These are phyloP conservation scores for Phytopythium cucurbitacearum DNA, from an alignment of 352 stramenopile genomes.

Conservation along the genomic window DNA sequence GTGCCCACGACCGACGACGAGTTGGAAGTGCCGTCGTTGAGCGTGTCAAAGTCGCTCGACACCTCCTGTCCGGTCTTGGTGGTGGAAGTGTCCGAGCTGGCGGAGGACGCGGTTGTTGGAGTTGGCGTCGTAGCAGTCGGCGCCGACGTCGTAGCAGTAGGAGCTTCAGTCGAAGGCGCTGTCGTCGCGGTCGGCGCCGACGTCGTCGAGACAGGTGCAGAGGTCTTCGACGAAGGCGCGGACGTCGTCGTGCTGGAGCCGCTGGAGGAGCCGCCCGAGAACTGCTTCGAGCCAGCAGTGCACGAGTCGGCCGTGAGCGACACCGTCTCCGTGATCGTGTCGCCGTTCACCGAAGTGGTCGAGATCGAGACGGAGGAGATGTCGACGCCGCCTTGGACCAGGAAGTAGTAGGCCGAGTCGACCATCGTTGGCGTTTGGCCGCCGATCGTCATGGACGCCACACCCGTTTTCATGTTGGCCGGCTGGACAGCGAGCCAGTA, in stretches of 20 bases:
- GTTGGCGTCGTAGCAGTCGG: not conserved
- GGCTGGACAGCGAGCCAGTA: conserved; percentile 22
- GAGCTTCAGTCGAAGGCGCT: not conserved
- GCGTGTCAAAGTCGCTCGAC: conserved; percentile 5
- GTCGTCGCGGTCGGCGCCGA: not conserved
- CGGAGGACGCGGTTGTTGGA: conserved; percentile 1
- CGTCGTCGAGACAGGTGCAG: not conserved
- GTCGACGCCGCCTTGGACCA: conserved; percentile 37
- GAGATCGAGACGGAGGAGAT: conserved; percentile 30
- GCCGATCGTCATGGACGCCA: conserved; percentile 10
- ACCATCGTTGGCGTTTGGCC: conserved; percentile 55
- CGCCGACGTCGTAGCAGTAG: not conserved
- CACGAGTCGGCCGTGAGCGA: conserved; percentile 44
- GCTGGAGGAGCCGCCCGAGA: conserved; percentile 11
- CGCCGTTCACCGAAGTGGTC: conserved; percentile 51
- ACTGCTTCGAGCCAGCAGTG: conserved; percentile 44
- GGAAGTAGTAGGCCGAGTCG: conserved; percentile 61
- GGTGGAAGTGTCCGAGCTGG: not conserved
- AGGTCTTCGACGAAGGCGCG: not conserved
- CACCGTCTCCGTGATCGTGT: conserved; percentile 55
- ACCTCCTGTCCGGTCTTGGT: not conserved
- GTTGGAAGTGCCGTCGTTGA: conserved; percentile 8
- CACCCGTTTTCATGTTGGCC: conserved; percentile 13
- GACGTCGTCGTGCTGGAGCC: not conserved
- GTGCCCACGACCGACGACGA: conserved; percentile 1